phyloP scores from a whole-genome alignment of 1,284 basidiomycete species.

The Calocybe gambosa region DNA sequence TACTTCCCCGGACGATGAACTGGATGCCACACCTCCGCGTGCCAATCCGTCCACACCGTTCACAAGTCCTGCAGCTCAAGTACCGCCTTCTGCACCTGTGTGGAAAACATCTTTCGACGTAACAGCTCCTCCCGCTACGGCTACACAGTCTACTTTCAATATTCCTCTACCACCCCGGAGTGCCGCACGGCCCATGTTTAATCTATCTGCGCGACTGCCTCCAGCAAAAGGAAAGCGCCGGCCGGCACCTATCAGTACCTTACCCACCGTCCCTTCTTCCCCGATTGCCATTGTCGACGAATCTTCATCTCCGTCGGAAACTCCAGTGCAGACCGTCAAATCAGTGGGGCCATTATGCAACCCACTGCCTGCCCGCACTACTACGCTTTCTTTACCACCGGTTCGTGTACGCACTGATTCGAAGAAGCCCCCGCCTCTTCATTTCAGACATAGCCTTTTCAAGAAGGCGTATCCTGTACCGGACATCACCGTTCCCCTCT shows the following conservation, averaged over 20 bases:
- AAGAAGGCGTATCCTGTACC: constrained; percentile 22
- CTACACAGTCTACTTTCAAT: constrained; percentile 48
- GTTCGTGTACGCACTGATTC: constrained; percentile 46
- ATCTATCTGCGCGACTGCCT: constrained; percentile 32
- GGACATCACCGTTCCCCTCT: constrained; percentile 20
- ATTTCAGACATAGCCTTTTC: constrained; percentile 33
- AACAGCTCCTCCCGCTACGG: constrained; percentile 36
- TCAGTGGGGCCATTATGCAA: neutral
- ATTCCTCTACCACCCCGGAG: constrained; percentile 32
- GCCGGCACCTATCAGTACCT: constrained; percentile 49
- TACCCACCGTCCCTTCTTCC: constrained; percentile 70
- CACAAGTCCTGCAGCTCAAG: constrained; percentile 9
- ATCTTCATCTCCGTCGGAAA: constrained; percentile 19
- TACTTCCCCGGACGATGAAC: constrained; percentile 43
- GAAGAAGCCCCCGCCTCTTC: constrained; percentile 49
- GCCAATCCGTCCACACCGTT: constrained; percentile 12
- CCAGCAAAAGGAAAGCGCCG: constrained; percentile 49
- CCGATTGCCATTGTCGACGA: constrained; percentile 45
- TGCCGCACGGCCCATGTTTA: constrained; percentile 45
- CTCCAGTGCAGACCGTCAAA: constrained; percentile 6
- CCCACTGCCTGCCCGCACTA: constrained; percentile 11
- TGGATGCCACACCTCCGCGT: constrained; percentile 25
- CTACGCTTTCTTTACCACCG: constrained; percentile 28
- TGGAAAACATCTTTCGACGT: constrained; percentile 46
- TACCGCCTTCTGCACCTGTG: constrained; percentile 44